Conservation (phyloP, 2,329 filamentous ascomycete species). For the Blastomyces emzantsi region DNA sequence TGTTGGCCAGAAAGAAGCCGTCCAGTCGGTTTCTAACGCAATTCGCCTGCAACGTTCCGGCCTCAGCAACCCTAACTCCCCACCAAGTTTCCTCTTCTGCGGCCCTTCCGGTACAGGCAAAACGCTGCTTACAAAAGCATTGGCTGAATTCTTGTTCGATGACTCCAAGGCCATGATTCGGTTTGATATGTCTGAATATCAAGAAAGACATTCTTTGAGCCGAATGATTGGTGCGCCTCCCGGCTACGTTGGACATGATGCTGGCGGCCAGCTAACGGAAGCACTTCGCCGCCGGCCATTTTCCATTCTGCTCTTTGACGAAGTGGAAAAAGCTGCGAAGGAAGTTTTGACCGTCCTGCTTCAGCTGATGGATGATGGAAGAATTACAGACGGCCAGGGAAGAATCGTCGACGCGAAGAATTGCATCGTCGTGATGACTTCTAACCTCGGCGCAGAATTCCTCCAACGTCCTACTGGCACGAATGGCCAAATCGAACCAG, state of each 20-base stretch:
- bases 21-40: constrained; percentile 85
- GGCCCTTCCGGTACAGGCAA: constrained; percentile 98
- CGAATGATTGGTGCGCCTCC: constrained; percentile 97
- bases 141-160: constrained; percentile 97
- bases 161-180: constrained; percentile 96
- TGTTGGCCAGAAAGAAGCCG: constrained; percentile 89
- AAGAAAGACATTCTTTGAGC: constrained; percentile 89
- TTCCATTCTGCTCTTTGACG: constrained; percentile 95
- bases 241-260: constrained; percentile 93
- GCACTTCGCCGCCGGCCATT: constrained; percentile 89
- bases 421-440: constrained; percentile 99
- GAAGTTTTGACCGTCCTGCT: constrained; percentile 92
- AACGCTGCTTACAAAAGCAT: constrained; percentile 89
- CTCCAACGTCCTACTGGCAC: constrained; percentile 68
- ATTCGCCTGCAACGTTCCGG: constrained; percentile 93
- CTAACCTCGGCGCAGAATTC: constrained; percentile 90
- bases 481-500: constrained; percentile 76
- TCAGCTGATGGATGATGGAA: constrained; percentile 99
- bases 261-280: constrained; percentile 92
- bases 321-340: constrained; percentile 98
- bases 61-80: constrained; percentile 90
- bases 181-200: constrained; percentile 99
- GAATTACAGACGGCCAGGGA: constrained; percentile 96
- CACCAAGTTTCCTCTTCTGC: constrained; percentile 97
- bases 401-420: constrained; percentile 91